Conservation (phyloP, 257 asterid genomes). For the Solanum boliviense region DNA sequence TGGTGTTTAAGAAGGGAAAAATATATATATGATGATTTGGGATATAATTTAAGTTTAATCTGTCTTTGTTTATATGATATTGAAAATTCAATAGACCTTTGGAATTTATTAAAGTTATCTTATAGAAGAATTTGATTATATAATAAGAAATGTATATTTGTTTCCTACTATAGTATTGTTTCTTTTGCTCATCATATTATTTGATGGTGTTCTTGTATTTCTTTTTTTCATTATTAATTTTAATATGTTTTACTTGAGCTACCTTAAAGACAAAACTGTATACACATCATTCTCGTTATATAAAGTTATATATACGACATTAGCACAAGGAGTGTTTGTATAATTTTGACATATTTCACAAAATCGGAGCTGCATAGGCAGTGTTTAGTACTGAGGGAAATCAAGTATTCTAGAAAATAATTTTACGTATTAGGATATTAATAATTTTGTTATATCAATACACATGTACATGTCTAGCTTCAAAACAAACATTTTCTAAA, state of each 20-base stretch:
- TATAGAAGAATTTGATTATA: not conserved
- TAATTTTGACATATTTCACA: not conserved
- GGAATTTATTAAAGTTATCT: not conserved
- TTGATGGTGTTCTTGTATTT: not conserved
- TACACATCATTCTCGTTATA: too few species aligned
- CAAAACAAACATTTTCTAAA: not conserved
- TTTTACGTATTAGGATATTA: too few species aligned
- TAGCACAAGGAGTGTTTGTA: too few species aligned
- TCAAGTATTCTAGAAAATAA: too few species aligned
- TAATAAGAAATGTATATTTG: not conserved
- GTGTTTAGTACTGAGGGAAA: not conserved
- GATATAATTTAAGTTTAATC: not conserved
- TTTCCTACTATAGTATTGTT: not conserved
- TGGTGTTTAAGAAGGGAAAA: not conserved
- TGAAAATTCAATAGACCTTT: not conserved
- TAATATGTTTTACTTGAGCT: not conserved
- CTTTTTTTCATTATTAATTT: not conserved
- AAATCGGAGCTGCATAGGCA: not conserved
- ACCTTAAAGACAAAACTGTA: too few species aligned
- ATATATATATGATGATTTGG: not conserved
- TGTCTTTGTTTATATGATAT: not conserved
- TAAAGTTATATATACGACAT: too few species aligned
- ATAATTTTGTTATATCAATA: not conserved
- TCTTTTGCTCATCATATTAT: not conserved
- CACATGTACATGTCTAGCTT: not conserved